phyloP scores from a whole-genome alignment of 139 green algal species.

The Parachlorella kessleri region DNA sequence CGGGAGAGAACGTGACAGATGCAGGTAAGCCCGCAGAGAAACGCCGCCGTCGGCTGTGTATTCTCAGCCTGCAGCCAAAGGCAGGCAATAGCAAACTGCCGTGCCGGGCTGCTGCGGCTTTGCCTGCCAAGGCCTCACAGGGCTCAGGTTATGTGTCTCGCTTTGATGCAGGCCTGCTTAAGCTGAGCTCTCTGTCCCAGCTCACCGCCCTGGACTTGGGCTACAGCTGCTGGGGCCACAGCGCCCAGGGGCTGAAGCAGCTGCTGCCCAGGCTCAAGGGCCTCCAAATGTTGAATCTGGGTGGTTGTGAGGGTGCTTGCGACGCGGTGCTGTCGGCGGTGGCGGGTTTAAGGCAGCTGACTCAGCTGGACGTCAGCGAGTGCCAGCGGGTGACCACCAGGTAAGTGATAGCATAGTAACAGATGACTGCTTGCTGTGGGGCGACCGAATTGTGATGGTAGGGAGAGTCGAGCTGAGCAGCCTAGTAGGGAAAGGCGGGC shows the following conservation, averaged over 20 bases:
- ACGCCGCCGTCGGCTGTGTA: no score
- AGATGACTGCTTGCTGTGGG: no score
- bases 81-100: no score
- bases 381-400: constrained; percentile 27
- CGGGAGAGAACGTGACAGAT: constrained; percentile 26
- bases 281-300: constrained; percentile 36
- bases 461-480: no score
- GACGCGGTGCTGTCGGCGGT: constrained; percentile 14
- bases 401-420: no score
- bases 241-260: constrained; percentile 4
- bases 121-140: no score
- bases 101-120: no score
- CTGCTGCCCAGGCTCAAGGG: constrained; percentile 12
- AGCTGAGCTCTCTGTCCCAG: neutral
- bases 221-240: constrained; percentile 30
- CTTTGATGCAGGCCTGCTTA: neutral
- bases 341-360: constrained; percentile 15
- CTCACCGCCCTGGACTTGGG: constrained; percentile 40
- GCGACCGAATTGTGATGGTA: no score
- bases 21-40: constrained; percentile 5
- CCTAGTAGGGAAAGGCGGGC: no score
- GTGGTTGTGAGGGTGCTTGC: constrained; percentile 17
- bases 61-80: no score
- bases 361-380: constrained; percentile 32
- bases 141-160: no score